These are phyloP conservation scores for Furcasterigmium sp. DNA, from an alignment of 2,329 filamentous ascomycete genomes.

Conservation along the genomic window DNA sequence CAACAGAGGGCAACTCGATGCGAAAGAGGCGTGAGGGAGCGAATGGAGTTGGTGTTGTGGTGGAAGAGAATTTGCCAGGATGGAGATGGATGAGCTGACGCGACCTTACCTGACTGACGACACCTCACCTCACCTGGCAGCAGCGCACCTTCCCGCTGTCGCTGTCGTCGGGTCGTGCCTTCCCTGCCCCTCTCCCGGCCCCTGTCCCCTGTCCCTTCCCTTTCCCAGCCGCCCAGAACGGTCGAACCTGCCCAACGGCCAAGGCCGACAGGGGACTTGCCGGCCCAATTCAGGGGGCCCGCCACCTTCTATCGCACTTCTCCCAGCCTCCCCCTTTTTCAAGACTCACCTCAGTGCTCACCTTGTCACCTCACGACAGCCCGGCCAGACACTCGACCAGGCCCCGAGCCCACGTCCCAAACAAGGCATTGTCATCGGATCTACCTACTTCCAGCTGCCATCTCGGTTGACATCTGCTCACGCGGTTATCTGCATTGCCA, in stretches of 20 bases:
- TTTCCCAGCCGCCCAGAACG: background rate
- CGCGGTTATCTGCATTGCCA: background rate
- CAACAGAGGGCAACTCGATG: too few relatives aligned
- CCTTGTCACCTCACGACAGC: background rate
- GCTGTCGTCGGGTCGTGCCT: constrained; percentile 1
- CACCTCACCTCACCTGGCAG: too few relatives aligned
- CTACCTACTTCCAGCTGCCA: background rate
- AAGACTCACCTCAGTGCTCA: background rate
- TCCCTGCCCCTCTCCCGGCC: background rate
- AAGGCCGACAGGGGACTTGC: background rate
- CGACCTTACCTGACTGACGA: background rate
- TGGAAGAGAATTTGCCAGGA: background rate
- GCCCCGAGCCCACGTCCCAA: background rate
- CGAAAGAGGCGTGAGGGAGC: too few relatives aligned
- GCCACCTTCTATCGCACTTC: too few relatives aligned
- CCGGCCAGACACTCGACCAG: background rate
- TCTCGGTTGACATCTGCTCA: too few relatives aligned
- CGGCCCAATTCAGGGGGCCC: background rate
- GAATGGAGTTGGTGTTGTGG: background rate
- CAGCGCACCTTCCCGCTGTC: background rate
- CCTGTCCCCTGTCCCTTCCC: constrained; percentile 2
- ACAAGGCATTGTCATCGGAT: too few relatives aligned
- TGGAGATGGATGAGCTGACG: background rate
- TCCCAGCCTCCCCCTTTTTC: background rate
- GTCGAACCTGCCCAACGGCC: too few relatives aligned